Base-by-base conservation (phyloP, 257 asterid species). In the Solanum clarkiae region DNA sequence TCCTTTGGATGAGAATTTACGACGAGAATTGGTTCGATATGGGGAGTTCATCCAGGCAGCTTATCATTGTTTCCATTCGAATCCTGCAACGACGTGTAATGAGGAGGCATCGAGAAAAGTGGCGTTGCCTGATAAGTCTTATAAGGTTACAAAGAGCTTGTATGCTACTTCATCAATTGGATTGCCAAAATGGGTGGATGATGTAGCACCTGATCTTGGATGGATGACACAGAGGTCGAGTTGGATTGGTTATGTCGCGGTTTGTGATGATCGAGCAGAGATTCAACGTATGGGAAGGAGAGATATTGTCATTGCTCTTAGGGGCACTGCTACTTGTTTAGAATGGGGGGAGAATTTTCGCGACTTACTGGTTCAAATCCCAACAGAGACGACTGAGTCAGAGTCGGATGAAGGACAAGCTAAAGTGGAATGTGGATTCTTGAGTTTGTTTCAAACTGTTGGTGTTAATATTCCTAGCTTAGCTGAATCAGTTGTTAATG, bases 161-260 rank as follows among this genome's bases (percentile, higher is more conserved):
- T 94, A 91, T 71, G 95, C 98, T 72, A 93, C 99, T 0, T 89
- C 99, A 5, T 91, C 98, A 0, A 29, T 96, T 26, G 96, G 99
- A 6, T 59, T 96, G 80, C 99, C 99, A 0, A 88, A 86, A 45
- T 96, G 98, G 98, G 97, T 94, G 6, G 98, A 94, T 42, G 91
- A 89, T 12, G 89, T 91, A 87, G 95, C 97, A 5, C 99, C 98
- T 53, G 98, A 94, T 44, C 97, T 93, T 65, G 93, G 98, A 72
- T 95, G 99, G 99, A 94, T 95, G 99, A 95, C 98, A 42, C 97
- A 93, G 44, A 80, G 98, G 17, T 91, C 99, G 3, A 94, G 99
- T 24, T 93, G 99, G 98, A 87, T 91, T 9, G 99, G 99, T 53
- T 96, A 91, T 84, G 95, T 96, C 9, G 98, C 99, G 0, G 96